Percentiles rank a stretch among this genome's conserved stretches.
phyloP scores from a whole-genome alignment of 106 monocot species.

The Acorus calamus region DNA sequence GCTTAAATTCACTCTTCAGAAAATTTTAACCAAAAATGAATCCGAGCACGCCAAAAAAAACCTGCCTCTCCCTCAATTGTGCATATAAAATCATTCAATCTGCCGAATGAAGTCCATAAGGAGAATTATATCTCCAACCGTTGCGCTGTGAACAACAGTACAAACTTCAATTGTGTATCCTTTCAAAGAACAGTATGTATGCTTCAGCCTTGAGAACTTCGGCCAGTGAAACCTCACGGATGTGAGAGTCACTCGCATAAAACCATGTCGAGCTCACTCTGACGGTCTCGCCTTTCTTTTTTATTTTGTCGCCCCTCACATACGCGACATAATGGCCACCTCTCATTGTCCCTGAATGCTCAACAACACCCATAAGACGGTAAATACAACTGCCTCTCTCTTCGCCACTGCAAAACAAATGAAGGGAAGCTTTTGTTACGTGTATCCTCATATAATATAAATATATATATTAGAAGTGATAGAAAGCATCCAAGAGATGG shows the following conservation, averaged over 20 bases:
- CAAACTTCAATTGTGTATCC: not conserved
- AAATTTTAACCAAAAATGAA: too few relatives aligned
- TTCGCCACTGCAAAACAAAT: slow-evolving; percentile 25
- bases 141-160: too few relatives aligned
- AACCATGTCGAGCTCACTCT: slow-evolving; percentile 34
- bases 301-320: slow-evolving; percentile 33
- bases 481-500: too few relatives aligned
- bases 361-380: slow-evolving; percentile 56
- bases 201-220: slow-evolving; percentile 72
- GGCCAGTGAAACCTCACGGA: slow-evolving; percentile 41
- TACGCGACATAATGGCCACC: slow-evolving; percentile 78
- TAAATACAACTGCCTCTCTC: slow-evolving; percentile 24
- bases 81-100: too few relatives aligned
- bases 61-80: too few relatives aligned
- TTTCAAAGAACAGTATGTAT: slow-evolving; percentile 79
- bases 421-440: not conserved
- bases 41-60: too few relatives aligned
- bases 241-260: slow-evolving; percentile 49
- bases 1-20: too few relatives aligned
- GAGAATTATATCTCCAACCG: too few relatives aligned
- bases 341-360: slow-evolving; percentile 61
- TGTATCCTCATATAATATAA: not conserved
- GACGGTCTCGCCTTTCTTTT: slow-evolving; percentile 4
- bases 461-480: not conserved
- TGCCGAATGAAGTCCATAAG: too few relatives aligned